Evolutionary conservation across 2,329 filamentous ascomycete genomes (phyloP).

Genomic region (Sarocladiaceae sp.): DNA sequence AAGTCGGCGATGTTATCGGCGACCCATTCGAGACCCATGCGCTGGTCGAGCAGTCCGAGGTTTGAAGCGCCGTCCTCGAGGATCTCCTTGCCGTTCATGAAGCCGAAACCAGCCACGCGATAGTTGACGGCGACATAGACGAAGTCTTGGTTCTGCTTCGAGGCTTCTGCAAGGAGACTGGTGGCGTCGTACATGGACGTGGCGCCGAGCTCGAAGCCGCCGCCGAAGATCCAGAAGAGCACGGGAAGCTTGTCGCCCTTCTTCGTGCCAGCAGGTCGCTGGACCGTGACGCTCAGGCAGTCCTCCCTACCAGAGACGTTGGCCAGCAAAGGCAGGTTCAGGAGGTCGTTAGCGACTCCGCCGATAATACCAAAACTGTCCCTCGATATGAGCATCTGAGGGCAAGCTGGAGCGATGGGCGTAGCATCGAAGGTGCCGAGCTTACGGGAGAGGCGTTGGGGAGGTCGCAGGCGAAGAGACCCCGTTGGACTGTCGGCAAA

Average conservation of each 20-base stretch:
- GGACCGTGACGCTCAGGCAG: slow-evolving; percentile 56
- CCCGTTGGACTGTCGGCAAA: slow-evolving; percentile 66
- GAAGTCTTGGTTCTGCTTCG: slow-evolving; percentile 45
- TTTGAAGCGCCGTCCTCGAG: slow-evolving; percentile 62
- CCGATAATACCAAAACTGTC: slow-evolving; percentile 22
- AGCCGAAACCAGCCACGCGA: slow-evolving; percentile 67
- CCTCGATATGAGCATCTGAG: slow-evolving; percentile 53
- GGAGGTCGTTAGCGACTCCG: slow-evolving; percentile 40
- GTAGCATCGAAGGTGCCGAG: slow-evolving; percentile 59
- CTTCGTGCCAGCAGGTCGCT: slow-evolving; percentile 50
- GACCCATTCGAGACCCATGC: slow-evolving; percentile 68
- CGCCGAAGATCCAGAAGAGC: slow-evolving; percentile 65
- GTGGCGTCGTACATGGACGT: slow-evolving; percentile 46
- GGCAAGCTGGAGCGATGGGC: slow-evolving; percentile 55
- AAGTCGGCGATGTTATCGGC: slow-evolving; percentile 72
- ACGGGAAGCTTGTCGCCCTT: slow-evolving; percentile 55
- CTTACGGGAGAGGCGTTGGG: slow-evolving; percentile 46
- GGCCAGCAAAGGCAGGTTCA: slow-evolving; percentile 53
- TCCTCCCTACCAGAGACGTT: slow-evolving; percentile 56
- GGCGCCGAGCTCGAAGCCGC: slow-evolving; percentile 53
- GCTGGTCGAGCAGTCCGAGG: slow-evolving; percentile 66
- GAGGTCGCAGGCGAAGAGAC: slow-evolving; percentile 60
- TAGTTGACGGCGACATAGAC: slow-evolving; percentile 76
- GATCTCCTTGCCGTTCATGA: slow-evolving; percentile 63
- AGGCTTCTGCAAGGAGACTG: slow-evolving; percentile 37